These are phyloP conservation scores for Panellus pusillus DNA, from an alignment of 768 basidiomycete species.

Conservation along the genomic window DNA sequence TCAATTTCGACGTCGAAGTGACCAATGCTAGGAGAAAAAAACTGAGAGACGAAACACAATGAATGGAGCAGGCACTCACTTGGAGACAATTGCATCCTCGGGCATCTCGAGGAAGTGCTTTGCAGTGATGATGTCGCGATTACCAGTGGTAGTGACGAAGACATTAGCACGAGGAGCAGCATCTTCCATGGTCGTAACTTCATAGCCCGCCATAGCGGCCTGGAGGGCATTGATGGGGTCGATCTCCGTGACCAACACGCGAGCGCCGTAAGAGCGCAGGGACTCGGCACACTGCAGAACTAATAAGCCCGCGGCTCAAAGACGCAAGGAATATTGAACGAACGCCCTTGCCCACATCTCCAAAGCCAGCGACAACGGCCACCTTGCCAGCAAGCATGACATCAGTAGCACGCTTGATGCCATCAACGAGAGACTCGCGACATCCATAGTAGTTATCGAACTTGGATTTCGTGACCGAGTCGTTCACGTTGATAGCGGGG, in stretches of 20 bases:
- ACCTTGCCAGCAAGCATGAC: slow-evolving; percentile 99
- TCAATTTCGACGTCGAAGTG: slow-evolving; percentile 93
- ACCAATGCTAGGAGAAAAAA: slow-evolving; percentile 57
- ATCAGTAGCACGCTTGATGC: slow-evolving; percentile 99
- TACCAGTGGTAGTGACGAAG: slow-evolving; percentile 98
- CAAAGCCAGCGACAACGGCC: slow-evolving; percentile 97
- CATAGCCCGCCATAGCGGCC: slow-evolving; percentile 99
- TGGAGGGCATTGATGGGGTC: slow-evolving; percentile 99
- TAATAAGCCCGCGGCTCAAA: not conserved
- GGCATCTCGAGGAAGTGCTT: slow-evolving; percentile 94
- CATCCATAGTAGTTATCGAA: slow-evolving; percentile 99
- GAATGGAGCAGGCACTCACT: slow-evolving; percentile 52
- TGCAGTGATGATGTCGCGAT: slow-evolving; percentile 93
- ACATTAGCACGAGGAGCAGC: slow-evolving; percentile 86
- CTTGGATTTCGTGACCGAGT: slow-evolving; percentile 99
- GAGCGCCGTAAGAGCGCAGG: slow-evolving; percentile 94
- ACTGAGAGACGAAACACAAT: slow-evolving; percentile 7
- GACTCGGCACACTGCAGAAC: slow-evolving; percentile 89
- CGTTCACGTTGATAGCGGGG: slow-evolving; percentile 99
- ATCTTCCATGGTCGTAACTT: slow-evolving; percentile 98
- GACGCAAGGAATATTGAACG: slow-evolving; percentile 33
- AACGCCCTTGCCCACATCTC: slow-evolving; percentile 99
- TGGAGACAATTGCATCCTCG: slow-evolving; percentile 98
- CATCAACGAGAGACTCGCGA: slow-evolving; percentile 98
- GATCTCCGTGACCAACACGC: slow-evolving; percentile 95